phyloP scores from a whole-genome alignment of 75 land plant genomes.

The Chamaecyparis obtusa region DNA sequence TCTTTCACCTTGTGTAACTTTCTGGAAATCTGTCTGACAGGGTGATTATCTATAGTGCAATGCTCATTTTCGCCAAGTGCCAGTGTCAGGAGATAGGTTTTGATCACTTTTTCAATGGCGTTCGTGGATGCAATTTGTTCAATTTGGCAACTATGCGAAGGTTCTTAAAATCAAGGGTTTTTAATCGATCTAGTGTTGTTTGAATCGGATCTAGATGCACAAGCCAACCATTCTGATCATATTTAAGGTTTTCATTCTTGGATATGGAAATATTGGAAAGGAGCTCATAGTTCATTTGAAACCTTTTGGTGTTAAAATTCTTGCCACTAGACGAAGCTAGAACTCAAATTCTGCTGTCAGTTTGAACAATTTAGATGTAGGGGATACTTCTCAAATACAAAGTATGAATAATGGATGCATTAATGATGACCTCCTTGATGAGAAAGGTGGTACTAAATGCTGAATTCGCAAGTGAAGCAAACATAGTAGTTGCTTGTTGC shows the following conservation, averaged over 20 bases:
- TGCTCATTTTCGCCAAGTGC: too few species aligned
- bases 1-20: too few species aligned
- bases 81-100: too few species aligned
- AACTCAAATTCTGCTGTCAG: constrained; percentile 5
- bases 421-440: constrained; percentile 54
- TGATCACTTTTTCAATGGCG: too few species aligned
- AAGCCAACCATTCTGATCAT: too few species aligned
- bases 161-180: too few species aligned
- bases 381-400: background rate
- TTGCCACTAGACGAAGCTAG: constrained; percentile 81
- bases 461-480: constrained; percentile 81
- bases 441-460: constrained; percentile 66
- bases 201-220: too few species aligned
- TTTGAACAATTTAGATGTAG: background rate
- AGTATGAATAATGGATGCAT: background rate
- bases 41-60: too few species aligned
- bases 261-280: constrained; percentile 84
- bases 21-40: too few species aligned
- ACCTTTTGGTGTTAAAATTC: constrained; percentile 83
- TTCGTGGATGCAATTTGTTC: too few species aligned
- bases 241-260: constrained; percentile 92
- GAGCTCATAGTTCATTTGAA: constrained; percentile 77
- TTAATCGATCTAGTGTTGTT: too few species aligned
- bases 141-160: too few species aligned
- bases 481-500: constrained; percentile 83